These are phyloP conservation scores for Chrysoporthe deuterocubensis DNA, from an alignment of 2,329 filamentous ascomycete genomes.

Conservation along the genomic window DNA sequence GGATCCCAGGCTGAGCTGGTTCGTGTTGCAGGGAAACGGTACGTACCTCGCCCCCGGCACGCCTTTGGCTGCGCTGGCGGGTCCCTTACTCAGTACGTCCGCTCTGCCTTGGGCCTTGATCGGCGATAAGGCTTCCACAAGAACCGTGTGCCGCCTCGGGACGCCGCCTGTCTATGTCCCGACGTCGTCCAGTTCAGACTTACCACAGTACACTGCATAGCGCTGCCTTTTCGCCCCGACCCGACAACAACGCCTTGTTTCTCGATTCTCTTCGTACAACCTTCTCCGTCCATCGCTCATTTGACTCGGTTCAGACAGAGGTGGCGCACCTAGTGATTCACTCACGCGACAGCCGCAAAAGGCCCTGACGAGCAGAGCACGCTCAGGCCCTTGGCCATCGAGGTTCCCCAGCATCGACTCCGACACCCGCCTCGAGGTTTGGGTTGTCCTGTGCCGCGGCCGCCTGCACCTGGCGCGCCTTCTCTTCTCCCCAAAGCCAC, in stretches of 20 bases:
- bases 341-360: not conserved
- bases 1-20: conserved; percentile 13
- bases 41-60: not conserved
- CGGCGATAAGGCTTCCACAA: conserved; percentile 2
- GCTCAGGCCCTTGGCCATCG: not conserved
- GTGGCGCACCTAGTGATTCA: too few species aligned
- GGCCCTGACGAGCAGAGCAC: not conserved
- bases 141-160: not conserved
- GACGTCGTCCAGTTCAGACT: conserved; percentile 1
- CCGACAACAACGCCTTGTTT: not conserved
- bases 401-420: not conserved
- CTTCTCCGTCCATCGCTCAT: conserved; percentile 2
- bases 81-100: too few species aligned
- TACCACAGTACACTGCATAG: not conserved
- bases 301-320: not conserved
- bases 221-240: conserved; percentile 5
- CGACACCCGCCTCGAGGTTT: conserved; percentile 1
- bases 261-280: not conserved
- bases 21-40: not conserved
- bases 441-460: not conserved
- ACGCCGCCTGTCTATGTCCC: not conserved
- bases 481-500: not conserved
- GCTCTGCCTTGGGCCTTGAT: not conserved
- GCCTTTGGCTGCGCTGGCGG: too few species aligned
- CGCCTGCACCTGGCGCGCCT: conserved; percentile 13